Evolutionary conservation across 495 filamentous ascomycete species (phyloP).

Genomic region (Coniosporium apollinis): DNA sequence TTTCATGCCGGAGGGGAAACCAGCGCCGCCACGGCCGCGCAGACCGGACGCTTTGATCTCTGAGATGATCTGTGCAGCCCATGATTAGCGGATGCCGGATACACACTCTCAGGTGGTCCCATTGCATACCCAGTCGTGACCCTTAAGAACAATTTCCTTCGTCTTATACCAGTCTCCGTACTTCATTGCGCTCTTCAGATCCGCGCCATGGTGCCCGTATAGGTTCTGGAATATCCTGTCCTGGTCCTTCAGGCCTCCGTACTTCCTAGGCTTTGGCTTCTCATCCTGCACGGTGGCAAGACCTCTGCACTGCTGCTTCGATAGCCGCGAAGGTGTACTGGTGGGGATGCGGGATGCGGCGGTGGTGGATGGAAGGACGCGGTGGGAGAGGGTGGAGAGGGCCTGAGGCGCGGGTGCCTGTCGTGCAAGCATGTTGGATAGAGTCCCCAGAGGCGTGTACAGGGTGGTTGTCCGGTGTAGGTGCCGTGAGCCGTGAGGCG

Average conservation of each 20-base stretch:
- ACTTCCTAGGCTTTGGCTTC: constrained; percentile 50
- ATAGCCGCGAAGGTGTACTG: constrained; percentile 13
- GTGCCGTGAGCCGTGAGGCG: no score
- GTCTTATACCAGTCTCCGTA: constrained; percentile 99
- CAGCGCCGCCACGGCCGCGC: constrained; percentile 89
- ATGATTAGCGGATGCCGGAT: no score
- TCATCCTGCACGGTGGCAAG: constrained; percentile 86
- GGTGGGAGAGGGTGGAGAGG: constrained; percentile 17
- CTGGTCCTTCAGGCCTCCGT: constrained; percentile 82
- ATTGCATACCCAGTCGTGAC: constrained; percentile 73
- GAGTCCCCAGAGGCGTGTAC: not conserved
- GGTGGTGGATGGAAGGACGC: constrained; percentile 33
- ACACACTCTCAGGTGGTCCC: no score
- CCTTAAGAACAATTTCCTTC: constrained; percentile 93
- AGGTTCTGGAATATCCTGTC: constrained; percentile 98
- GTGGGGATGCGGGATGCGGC: constrained; percentile 20
- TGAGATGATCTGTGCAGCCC: constrained; percentile 53
- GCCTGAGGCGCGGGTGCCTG: constrained; percentile 1
- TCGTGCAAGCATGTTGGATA: not conserved
- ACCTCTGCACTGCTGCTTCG: constrained; percentile 36
- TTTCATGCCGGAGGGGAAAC: constrained; percentile 96
- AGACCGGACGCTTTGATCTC: constrained; percentile 94
- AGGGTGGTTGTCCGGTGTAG: no score
- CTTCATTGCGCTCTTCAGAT: constrained; percentile 89
- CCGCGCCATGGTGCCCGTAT: constrained; percentile 77